Evolutionary conservation across 257 asterid species (phyloP).

Genomic region (Solanum sitiens): DNA sequence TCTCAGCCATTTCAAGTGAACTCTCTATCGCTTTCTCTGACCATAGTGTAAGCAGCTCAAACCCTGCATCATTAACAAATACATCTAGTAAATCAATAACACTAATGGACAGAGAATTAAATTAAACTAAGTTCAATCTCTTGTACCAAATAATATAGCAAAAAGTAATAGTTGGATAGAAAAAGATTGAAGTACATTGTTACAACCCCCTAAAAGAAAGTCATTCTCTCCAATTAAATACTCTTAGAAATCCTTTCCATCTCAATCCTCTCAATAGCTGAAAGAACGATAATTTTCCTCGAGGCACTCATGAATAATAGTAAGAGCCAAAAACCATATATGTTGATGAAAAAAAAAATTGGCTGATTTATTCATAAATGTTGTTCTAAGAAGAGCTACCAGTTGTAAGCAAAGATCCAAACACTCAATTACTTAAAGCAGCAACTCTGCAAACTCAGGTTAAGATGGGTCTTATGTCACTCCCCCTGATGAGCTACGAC

Average conservation of each 20-base stretch:
- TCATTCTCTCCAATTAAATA: neutral
- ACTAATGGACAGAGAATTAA: neutral
- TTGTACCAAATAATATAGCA: neutral
- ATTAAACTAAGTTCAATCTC: neutral
- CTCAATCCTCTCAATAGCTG: neutral
- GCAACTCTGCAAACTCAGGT: neutral
- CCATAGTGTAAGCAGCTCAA: slow-evolving; percentile 63
- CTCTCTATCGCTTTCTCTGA: slow-evolving; percentile 59
- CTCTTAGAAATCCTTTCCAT: neutral
- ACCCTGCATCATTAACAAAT: slow-evolving; percentile 33
- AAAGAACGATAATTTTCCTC: neutral
- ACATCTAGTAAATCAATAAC: neutral
- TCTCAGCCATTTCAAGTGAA: slow-evolving; percentile 87
- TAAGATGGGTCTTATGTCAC: neutral
- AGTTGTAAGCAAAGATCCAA: neutral
- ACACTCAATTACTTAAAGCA: neutral
- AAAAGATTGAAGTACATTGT: neutral
- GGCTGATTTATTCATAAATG: neutral
- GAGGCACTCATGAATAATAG: neutral
- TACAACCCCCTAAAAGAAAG: neutral
- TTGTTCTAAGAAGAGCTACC: neutral
- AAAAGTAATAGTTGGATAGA: neutral
- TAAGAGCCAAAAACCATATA: neutral
- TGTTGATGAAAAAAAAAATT: neutral
- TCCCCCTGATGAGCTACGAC: neutral